phyloP scores from a whole-genome alignment of 177 flowering plant species.

The Vitis hybrid region DNA sequence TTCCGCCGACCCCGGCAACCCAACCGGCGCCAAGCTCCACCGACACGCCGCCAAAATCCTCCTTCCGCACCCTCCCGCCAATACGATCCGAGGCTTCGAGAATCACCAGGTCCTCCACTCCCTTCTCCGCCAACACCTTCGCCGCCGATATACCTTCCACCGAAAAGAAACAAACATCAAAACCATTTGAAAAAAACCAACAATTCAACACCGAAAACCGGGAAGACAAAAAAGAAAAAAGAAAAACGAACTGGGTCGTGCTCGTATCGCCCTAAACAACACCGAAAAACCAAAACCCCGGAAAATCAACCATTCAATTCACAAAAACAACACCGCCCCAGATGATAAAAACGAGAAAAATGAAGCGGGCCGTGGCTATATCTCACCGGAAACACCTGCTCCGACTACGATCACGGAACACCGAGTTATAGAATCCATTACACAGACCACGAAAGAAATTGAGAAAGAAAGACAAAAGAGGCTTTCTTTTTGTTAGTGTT shows the following conservation, averaged over 20 bases:
- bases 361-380: neutral
- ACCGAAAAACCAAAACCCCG: neutral
- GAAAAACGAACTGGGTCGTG: neutral
- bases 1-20: constrained; percentile 91
- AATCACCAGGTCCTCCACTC: constrained; percentile 69
- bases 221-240: neutral
- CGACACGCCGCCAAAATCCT: constrained; percentile 65
- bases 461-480: constrained; percentile 19
- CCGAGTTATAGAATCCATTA: constrained; percentile 53
- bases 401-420: constrained; percentile 81
- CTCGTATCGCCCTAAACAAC: no score
- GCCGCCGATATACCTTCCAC: constrained; percentile 81
- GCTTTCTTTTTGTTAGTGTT: neutral
- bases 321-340: no score
- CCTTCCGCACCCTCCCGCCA: constrained; percentile 81
- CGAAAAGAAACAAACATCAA: neutral
- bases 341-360: neutral
- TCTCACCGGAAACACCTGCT: constrained; percentile 82
- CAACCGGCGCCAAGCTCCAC: constrained; percentile 97
- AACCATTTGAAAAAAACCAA: neutral
- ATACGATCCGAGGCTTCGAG: constrained; percentile 85
- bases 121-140: constrained; percentile 76
- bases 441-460: neutral
- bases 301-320: no score
- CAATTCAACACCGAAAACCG: no score